Percentiles rank a stretch among this genome's conserved stretches.
Conservation (phyloP, 805 yeast genomes). For the Metschnikowia lachancei region DNA sequence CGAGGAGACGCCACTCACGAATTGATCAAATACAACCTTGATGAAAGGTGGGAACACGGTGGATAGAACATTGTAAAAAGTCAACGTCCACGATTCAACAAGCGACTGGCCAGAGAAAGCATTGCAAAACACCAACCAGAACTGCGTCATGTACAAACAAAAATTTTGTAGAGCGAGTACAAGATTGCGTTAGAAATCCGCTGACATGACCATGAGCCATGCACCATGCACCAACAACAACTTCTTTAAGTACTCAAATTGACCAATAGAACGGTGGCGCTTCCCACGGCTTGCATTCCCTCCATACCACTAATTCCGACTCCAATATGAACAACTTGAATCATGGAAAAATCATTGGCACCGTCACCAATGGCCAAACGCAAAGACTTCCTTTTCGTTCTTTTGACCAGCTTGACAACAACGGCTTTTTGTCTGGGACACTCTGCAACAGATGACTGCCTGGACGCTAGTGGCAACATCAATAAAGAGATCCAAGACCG, state of each 20-base stretch:
- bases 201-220: conserved; percentile 97
- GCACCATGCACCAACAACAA: conserved; percentile 84
- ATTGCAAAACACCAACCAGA: conserved; percentile 93
- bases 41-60: conserved; percentile 96
- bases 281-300: conserved; percentile 98
- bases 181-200: conserved; percentile 89
- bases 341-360: conserved; percentile 98
- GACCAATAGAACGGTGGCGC: conserved; percentile 98
- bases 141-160: conserved; percentile 94
- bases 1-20: conserved; percentile 81
- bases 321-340: conserved; percentile 98
- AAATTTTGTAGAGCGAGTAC: conserved; percentile 95
- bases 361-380: conserved; percentile 97
- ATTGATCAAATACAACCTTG: conserved; percentile 94
- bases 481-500: conserved; percentile 54
- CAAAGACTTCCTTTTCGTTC: conserved; percentile 65
- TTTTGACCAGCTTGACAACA: conserved; percentile 90
- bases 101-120: conserved; percentile 94
- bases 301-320: conserved; percentile 99
- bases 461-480: conserved; percentile 83
- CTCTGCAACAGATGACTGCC: conserved; percentile 97
- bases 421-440: conserved; percentile 95
- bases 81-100: conserved; percentile 96
- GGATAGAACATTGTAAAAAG: conserved; percentile 90
- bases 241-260: conserved; percentile 81